phyloP scores from a whole-genome alignment of 2,329 filamentous ascomycete species.

The Cladobotryum mycophilum region DNA sequence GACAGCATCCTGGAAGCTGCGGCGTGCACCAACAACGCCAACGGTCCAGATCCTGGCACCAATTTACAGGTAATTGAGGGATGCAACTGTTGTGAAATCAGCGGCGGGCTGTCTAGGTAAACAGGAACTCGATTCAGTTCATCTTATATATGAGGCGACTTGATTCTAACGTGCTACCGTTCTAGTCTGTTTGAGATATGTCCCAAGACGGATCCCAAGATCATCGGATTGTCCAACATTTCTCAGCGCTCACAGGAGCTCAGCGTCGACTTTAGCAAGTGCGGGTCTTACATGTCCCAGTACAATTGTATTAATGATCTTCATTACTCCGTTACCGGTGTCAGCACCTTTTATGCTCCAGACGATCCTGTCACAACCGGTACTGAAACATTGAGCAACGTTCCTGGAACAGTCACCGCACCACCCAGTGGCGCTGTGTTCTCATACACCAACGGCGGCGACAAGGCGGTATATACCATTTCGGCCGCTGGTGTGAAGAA shows the following conservation, averaged over 20 bases:
- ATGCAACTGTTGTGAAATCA: slow-evolving; percentile 30
- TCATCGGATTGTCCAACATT: slow-evolving; percentile 16
- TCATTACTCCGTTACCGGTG: slow-evolving; percentile 14
- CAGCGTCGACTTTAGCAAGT: slow-evolving; percentile 13
- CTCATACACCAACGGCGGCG: slow-evolving; percentile 26
- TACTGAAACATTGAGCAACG: slow-evolving; percentile 24
- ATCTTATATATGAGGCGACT: no score
- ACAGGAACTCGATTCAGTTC: no score
- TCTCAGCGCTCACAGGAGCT: slow-evolving; percentile 12
- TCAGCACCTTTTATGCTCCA: slow-evolving; percentile 18
- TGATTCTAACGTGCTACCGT: no score
- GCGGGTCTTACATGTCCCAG: slow-evolving; percentile 14
- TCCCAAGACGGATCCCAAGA: slow-evolving; percentile 23
- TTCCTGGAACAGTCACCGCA: slow-evolving; percentile 23
- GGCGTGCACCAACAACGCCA: slow-evolving; percentile 16
- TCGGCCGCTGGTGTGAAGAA: slow-evolving; percentile 20
- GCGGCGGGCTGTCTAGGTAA: slow-evolving; percentile 29
- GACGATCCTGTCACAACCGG: slow-evolving; percentile 22
- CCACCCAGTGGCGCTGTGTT: slow-evolving; percentile 29
- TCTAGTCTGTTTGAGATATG: slow-evolving; percentile 17
- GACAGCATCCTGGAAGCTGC: slow-evolving; percentile 13
- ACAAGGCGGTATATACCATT: slow-evolving; percentile 27
- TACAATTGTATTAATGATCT: slow-evolving; percentile 20
- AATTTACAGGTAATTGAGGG: slow-evolving; percentile 19
- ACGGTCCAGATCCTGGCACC: slow-evolving; percentile 16